A percentile compares a stretch with the other conserved stretches of the same genome.
Conservation (phyloP, 208 protist species). For the Tetramitus jugosus region DNA sequence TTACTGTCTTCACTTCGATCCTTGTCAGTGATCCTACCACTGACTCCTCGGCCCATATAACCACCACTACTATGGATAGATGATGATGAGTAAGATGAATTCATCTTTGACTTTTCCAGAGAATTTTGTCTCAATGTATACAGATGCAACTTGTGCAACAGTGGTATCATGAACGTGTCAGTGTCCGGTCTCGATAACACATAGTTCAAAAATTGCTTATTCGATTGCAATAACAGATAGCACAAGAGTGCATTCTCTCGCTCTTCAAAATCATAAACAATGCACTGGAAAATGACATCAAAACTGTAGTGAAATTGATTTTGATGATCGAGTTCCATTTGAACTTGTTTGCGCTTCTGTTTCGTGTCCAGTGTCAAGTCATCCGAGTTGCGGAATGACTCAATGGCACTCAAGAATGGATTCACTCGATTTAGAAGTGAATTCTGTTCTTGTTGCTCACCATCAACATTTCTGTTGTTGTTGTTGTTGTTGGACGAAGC, state of each 20-base stretch:
- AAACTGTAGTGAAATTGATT: background rate
- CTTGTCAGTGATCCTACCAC: no score
- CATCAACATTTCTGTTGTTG: no score
- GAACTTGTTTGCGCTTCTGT: no score
- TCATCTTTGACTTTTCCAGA: no score
- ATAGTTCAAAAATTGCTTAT: background rate
- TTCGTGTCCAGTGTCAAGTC: background rate
- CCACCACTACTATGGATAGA: no score
- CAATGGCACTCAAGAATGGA: background rate
- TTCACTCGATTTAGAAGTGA: no score
- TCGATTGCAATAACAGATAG: background rate
- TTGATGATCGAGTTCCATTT: background rate
- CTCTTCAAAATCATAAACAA: conserved; percentile 11
- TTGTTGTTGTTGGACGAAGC: no score
- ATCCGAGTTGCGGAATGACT: background rate
- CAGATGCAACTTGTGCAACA: conserved; percentile 12
- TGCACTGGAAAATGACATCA: background rate
- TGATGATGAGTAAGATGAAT: no score
- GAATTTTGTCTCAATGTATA: background rate
- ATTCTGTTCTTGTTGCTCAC: no score
- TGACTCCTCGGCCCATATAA: no score
- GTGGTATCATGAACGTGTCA: background rate
- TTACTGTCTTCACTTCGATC: no score
- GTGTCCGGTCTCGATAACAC: background rate
- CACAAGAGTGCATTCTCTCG: background rate